Conservation (phyloP, 352 stramenopile species). For the Globisporangium orthogonon region DNA sequence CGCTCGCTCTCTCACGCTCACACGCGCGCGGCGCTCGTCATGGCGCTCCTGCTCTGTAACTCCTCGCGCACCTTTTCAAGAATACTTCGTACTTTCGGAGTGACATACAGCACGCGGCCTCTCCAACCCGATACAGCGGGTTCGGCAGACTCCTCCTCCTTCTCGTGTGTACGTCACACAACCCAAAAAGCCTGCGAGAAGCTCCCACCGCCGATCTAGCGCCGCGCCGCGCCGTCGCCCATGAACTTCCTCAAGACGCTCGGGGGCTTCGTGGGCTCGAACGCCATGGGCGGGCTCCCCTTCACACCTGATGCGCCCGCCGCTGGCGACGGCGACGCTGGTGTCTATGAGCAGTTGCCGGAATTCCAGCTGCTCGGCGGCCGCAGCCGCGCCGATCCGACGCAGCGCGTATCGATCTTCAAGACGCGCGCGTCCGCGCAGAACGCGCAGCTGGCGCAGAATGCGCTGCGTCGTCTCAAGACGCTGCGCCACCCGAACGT, state of each 20-base stretch:
- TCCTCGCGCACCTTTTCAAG: neutral
- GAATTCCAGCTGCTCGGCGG: slow-evolving; percentile 86
- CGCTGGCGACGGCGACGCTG: slow-evolving; percentile 10
- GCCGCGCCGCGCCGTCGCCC: too few species aligned
- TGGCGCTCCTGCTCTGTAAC: neutral
- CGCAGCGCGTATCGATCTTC: slow-evolving; percentile 87
- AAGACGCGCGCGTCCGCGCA: slow-evolving; percentile 88
- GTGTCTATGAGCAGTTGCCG: slow-evolving; percentile 52
- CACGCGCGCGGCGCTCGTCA: neutral
- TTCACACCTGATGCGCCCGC: slow-evolving; percentile 42
- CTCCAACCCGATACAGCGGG: neutral
- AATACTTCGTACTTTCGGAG: neutral
- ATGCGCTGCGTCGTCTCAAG: slow-evolving; percentile 90
- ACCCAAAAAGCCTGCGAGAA: too few species aligned
- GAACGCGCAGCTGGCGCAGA: slow-evolving; percentile 70
- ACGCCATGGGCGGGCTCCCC: slow-evolving; percentile 62
- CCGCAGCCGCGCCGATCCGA: slow-evolving; percentile 76
- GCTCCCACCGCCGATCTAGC: too few species aligned
- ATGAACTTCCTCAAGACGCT: slow-evolving; percentile 91
- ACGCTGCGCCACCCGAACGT: slow-evolving; percentile 94
- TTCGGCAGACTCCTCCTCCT: neutral
- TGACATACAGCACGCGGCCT: neutral
- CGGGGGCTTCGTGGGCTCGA: slow-evolving; percentile 59
- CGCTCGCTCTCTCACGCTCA: too few species aligned
- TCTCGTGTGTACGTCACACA: too few species aligned